A percentile compares a stretch with the other conserved stretches of the same genome.
These are phyloP conservation scores for Pisolithus orientalis DNA, from an alignment of 768 basidiomycete genomes.

Conservation along the genomic window DNA sequence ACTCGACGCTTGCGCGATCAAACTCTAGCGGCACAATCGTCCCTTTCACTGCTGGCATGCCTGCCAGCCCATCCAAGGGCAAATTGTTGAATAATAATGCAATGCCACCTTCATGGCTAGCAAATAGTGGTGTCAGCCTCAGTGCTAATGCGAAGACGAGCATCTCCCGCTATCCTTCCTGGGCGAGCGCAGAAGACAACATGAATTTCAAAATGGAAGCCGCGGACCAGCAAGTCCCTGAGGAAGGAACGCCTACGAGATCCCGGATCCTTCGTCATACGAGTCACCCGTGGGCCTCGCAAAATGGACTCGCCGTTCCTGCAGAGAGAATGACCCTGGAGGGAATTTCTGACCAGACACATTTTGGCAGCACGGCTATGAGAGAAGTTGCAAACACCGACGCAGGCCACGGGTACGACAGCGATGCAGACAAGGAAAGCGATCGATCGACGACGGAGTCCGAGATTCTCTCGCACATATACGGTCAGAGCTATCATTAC, in stretches of 20 bases:
- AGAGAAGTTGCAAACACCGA: constrained; percentile 6
- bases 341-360: background rate
- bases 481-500: constrained; percentile 26
- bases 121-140: background rate
- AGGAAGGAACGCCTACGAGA: constrained; percentile 3
- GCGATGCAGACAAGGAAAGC: background rate
- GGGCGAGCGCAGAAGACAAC: background rate
- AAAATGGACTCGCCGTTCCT: background rate
- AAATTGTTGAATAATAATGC: constrained; percentile 9
- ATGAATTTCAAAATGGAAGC: background rate
- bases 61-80: constrained; percentile 11
- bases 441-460: background rate
- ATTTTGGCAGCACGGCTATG: background rate
- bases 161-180: background rate
- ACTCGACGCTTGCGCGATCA: constrained; percentile 17
- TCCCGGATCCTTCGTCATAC: constrained; percentile 20
- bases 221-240: constrained; percentile 6
- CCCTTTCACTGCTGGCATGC: constrained; percentile 19
- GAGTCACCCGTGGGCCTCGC: constrained; percentile 11
- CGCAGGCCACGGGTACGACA: background rate
- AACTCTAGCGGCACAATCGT: constrained; percentile 24
- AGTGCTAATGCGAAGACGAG: background rate
- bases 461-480: constrained; percentile 12
- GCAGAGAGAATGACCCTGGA: constrained; percentile 1
- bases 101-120: constrained; percentile 7